Conservation (phyloP, 2,329 filamentous ascomycete species). For the Ilyonectria sp. region DNA sequence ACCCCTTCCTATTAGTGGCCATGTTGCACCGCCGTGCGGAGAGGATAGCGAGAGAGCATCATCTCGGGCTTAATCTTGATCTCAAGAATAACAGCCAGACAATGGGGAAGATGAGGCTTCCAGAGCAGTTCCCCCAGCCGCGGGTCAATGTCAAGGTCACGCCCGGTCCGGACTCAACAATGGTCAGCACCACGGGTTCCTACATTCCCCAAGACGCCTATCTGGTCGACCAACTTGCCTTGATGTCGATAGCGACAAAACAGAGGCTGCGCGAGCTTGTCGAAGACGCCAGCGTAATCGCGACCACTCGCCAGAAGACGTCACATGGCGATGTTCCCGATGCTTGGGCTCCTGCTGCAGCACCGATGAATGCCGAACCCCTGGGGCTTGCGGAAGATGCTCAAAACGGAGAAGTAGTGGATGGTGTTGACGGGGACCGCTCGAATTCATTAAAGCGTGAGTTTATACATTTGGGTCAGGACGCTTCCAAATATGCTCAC, state of each 20-base stretch:
- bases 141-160: constrained; percentile 69
- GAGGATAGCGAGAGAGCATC: constrained; percentile 72
- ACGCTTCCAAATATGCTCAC: constrained; percentile 33
- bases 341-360: constrained; percentile 82
- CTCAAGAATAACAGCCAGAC: constrained; percentile 62
- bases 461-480: constrained; percentile 39
- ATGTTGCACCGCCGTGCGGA: constrained; percentile 71
- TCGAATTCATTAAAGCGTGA: constrained; percentile 74
- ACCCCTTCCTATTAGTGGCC: constrained; percentile 81
- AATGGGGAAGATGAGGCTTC: constrained; percentile 65
- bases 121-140: constrained; percentile 65
- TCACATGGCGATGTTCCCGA: constrained; percentile 85
- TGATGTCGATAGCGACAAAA: constrained; percentile 87
- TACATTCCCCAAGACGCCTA: constrained; percentile 83
- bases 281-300: constrained; percentile 81
- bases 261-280: constrained; percentile 83
- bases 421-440: constrained; percentile 68
- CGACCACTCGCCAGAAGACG: constrained; percentile 80
- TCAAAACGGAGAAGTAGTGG: constrained; percentile 50
- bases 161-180: constrained; percentile 73
- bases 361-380: constrained; percentile 61
- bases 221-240: constrained; percentile 85
- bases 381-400: constrained; percentile 50
- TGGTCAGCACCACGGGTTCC: constrained; percentile 75
- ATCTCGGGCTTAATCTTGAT: constrained; percentile 70